Evolutionary conservation across 2,329 filamentous ascomycete species (phyloP), one percentile per base, ranked within the genome.

Genomic region (Incumbomyces lentus): DNA sequence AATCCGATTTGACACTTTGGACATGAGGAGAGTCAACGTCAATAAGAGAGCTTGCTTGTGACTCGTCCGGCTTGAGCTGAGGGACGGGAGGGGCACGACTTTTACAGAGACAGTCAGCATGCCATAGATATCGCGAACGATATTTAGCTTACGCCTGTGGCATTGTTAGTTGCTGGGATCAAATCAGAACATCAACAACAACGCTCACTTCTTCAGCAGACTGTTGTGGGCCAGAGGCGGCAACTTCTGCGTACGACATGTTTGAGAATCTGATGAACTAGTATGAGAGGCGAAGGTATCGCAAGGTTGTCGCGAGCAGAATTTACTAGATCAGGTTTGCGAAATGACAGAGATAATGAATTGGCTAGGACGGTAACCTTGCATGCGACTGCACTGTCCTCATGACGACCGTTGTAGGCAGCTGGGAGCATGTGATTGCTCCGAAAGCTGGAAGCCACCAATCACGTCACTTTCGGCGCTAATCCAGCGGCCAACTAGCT

Each of bases 231-330:
- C 68, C 68, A 52, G 65, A 67, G 38, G 68, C 65, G 45, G 68
- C 69, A 58, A 65, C 67, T 56, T 68, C 63, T 52, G 70, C 69
- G 60, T 72, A 72, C 51, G 68, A 71, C 69, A 72, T 72, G 45
- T 41, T 62, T n/a, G 16, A 35, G 33, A 26, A 5, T 26, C 4
- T 26, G 22, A 26, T 26, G 22, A 8, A 26, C 22, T 26, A 8
- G 8, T 26, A n/a, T 26, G 22, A 26, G 22, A 26, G 22, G 4
- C 22, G 8, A 26, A 26, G 4, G 22, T 26, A 5, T 26, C 22
- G 22, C 22, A 26, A 26, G 5, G 22, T 26, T 26, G 22, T n/a
- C n/a, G n/a, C n/a, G n/a, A 8, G 22, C 8, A 26, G 22, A 8
- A 8, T 26, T 26, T 26, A 8, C 22, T 26, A 8, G 22, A 26